Conservation (phyloP, 345 rosid species). For the Acer saccharum region DNA sequence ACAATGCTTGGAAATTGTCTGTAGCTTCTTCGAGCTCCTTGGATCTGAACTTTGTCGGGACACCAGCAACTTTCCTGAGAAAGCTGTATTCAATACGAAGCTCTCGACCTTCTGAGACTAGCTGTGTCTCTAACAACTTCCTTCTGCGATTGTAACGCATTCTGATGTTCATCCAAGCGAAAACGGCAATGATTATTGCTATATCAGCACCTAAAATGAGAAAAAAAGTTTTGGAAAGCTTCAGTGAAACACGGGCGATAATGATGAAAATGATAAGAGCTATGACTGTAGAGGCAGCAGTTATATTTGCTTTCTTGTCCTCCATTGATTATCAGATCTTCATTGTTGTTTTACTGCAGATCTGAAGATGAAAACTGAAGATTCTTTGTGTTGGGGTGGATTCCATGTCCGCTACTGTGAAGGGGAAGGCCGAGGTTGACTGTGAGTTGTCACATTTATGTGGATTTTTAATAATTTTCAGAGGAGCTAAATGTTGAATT, state of each 20-base stretch:
- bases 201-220: constrained; percentile 63
- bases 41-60: constrained; percentile 62
- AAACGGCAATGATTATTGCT: constrained; percentile 60
- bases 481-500: not conserved
- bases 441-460: not conserved
- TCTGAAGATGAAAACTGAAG: not conserved
- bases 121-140: constrained; percentile 39
- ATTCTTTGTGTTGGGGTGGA: not conserved
- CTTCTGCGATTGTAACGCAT: constrained; percentile 47
- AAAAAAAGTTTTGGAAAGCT: constrained; percentile 69
- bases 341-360: constrained; percentile 8
- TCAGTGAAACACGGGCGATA: constrained; percentile 41
- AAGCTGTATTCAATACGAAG: constrained; percentile 82
- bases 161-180: constrained; percentile 44
- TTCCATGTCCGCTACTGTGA: not conserved
- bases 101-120: constrained; percentile 65
- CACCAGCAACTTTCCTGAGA: constrained; percentile 79
- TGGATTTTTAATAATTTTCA: not conserved
- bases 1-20: constrained; percentile 48
- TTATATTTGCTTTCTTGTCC: constrained; percentile 61
- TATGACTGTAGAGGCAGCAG: constrained; percentile 30
- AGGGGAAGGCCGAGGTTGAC: not conserved
- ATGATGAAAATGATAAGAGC: constrained; percentile 45
- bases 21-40: constrained; percentile 85
- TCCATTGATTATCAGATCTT: constrained; percentile 54